Evolutionary conservation across 768 basidiomycete species (phyloP).

Genomic region (Boletus sp.): DNA sequence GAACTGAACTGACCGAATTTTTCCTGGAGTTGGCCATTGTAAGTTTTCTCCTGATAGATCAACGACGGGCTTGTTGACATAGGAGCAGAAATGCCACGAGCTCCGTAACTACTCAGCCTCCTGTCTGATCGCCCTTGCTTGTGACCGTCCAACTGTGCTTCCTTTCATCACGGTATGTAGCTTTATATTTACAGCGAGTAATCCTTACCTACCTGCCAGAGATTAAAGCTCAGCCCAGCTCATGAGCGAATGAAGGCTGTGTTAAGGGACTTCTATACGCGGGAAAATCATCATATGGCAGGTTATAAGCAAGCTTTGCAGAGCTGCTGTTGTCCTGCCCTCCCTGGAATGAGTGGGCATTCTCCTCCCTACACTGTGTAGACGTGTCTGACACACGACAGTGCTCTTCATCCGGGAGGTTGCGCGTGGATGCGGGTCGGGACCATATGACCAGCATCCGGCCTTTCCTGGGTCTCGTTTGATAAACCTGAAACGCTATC

Average conservation of each 20-base stretch:
- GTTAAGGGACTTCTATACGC: slow-evolving; percentile 24
- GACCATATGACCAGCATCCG: slow-evolving; percentile 26
- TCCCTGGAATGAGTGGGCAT: slow-evolving; percentile 31
- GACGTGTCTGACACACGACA: slow-evolving; percentile 8
- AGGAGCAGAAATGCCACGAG: slow-evolving; percentile 39
- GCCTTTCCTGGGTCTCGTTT: slow-evolving; percentile 24
- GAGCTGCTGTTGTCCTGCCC: slow-evolving; percentile 27
- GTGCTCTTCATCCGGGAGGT: slow-evolving; percentile 34
- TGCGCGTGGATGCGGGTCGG: slow-evolving; percentile 32
- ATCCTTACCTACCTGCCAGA: slow-evolving; percentile 8
- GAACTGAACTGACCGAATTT: slow-evolving; percentile 34
- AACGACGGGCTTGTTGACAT: not conserved
- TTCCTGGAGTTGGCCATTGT: slow-evolving; percentile 48
- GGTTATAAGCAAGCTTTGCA: slow-evolving; percentile 31
- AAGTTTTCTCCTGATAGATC: slow-evolving; percentile 1
- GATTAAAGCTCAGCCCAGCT: slow-evolving; percentile 23
- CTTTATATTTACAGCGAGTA: not conserved
- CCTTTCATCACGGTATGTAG: slow-evolving; percentile 25
- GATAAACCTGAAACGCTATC: slow-evolving; percentile 40
- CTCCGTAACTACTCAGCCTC: slow-evolving; percentile 46
- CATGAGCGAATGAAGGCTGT: slow-evolving; percentile 20
- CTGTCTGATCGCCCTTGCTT: slow-evolving; percentile 39
- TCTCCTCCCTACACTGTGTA: not conserved
- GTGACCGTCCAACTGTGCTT: slow-evolving; percentile 39
- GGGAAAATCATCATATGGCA: slow-evolving; percentile 25